Evolutionary conservation across 1,284 basidiomycete species (phyloP).

Genomic region (Stygiomarasmius scandens): DNA sequence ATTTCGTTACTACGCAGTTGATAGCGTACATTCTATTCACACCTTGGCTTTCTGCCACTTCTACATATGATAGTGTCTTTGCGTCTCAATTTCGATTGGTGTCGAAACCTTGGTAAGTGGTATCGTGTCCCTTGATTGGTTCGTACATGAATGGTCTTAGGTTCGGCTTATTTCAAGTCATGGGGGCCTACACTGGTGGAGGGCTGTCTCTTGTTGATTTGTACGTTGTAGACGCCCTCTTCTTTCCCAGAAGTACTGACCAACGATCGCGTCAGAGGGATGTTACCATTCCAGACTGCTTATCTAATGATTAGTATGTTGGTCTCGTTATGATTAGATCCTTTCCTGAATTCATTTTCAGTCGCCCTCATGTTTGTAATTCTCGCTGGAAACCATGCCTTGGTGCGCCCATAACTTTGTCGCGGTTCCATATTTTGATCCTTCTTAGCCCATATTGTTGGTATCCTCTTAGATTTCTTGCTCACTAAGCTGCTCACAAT

Average conservation of each 20-base stretch:
- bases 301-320: constrained; percentile 54
- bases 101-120: constrained; percentile 51
- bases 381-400: constrained; percentile 56
- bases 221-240: constrained; percentile 32
- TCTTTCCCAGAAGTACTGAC: neutral
- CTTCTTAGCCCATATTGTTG: constrained; percentile 36
- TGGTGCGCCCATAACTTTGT: constrained; percentile 38
- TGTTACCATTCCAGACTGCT: constrained; percentile 56
- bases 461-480: constrained; percentile 11
- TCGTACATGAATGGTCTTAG: constrained; percentile 24
- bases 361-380: constrained; percentile 52
- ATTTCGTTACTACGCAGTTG: constrained; percentile 53
- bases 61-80: constrained; percentile 50
- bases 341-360: constrained; percentile 17
- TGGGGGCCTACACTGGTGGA: constrained; percentile 57
- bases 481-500: neutral
- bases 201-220: constrained; percentile 56
- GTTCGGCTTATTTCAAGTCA: constrained; percentile 51
- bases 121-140: neutral
- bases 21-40: constrained; percentile 63
- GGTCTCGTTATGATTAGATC: constrained; percentile 3
- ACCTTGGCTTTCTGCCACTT: constrained; percentile 48
- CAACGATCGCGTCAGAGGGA: constrained; percentile 39
- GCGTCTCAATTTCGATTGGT: constrained; percentile 45
- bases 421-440: neutral